phyloP scores from a whole-genome alignment of 306 rosid genomes.

The Datisca glomerata region DNA sequence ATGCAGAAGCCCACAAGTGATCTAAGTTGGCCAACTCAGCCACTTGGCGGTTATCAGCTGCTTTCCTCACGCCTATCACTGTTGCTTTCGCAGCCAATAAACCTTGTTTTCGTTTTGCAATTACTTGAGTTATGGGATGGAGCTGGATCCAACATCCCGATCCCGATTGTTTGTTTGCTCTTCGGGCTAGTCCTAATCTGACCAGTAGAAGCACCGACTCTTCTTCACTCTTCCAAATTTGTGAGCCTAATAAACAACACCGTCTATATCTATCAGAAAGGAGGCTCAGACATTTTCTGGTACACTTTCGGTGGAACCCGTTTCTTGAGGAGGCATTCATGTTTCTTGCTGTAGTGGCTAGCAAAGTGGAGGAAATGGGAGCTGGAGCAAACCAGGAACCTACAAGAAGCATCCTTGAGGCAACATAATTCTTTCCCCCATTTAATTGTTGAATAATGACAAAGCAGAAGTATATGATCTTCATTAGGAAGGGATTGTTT shows the following conservation, averaged over 20 bases:
- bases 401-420: conserved; percentile 62
- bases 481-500: conserved; percentile 63
- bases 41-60: conserved; percentile 26
- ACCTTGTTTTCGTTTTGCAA: conserved; percentile 50
- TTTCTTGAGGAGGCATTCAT: conserved; percentile 29
- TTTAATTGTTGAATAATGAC: conserved; percentile 35
- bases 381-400: conserved; percentile 70
- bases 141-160: conserved; percentile 62
- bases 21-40: conserved; percentile 35
- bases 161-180: conserved; percentile 29
- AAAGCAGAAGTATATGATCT: conserved; percentile 46
- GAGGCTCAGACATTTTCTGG: conserved; percentile 28
- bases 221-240: conserved; percentile 59
- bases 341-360: conserved; percentile 44
- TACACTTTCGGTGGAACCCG: conserved; percentile 42
- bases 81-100: conserved; percentile 52
- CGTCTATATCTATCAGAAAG: conserved; percentile 25
- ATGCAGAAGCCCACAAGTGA: conserved; percentile 82
- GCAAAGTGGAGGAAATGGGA: conserved; percentile 42
- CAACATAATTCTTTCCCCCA: conserved; percentile 39
- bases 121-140: conserved; percentile 63
- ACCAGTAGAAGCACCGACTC: conserved; percentile 60
- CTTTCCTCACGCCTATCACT: conserved; percentile 54
- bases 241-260: conserved; percentile 40
- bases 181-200: conserved; percentile 55